These are phyloP conservation scores for Hortaea werneckii DNA, from an alignment of 2,329 filamentous ascomycete genomes.

Conservation along the genomic window DNA sequence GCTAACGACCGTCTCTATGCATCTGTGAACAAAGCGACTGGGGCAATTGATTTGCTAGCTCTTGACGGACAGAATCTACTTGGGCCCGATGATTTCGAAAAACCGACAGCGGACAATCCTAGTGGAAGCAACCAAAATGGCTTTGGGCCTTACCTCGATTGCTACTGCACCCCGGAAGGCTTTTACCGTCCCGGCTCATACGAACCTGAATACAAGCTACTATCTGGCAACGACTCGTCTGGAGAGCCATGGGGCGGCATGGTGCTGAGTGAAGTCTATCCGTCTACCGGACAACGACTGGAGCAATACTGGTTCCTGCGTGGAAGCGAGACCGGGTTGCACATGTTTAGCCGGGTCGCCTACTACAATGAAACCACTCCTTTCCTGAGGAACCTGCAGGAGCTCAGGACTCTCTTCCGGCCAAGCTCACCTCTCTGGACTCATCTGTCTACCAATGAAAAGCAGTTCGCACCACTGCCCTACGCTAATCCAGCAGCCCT, in stretches of 20 bases:
- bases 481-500: conserved; percentile 18
- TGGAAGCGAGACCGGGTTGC: conserved; percentile 52
- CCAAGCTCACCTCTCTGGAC: conserved; percentile 53
- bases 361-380: conserved; percentile 50
- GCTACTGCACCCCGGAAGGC: conserved; percentile 50
- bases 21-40: conserved; percentile 33
- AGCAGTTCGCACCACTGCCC: conserved; percentile 9
- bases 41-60: conserved; percentile 32
- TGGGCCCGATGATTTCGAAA: conserved; percentile 25
- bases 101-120: conserved; percentile 9
- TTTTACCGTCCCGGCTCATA: conserved; percentile 49
- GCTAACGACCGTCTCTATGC: conserved; percentile 37
- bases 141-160: conserved; percentile 51
- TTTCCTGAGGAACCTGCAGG: conserved; percentile 48
- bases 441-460: conserved; percentile 48
- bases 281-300: conserved; percentile 47
- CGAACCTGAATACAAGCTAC: conserved; percentile 40
- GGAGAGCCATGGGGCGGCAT: conserved; percentile 48
- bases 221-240: conserved; percentile 41
- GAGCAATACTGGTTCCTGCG: conserved; percentile 57
- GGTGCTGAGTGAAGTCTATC: conserved; percentile 49
- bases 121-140: conserved; percentile 30
- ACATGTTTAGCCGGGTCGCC: conserved; percentile 49
- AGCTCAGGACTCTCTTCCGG: conserved; percentile 52
- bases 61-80: conserved; percentile 45